Percentiles rank a stretch among this genome's conserved stretches.
These are phyloP conservation scores for Exophiala viscosa DNA, from an alignment of 2,329 filamentous ascomycete genomes.

Conservation along the genomic window DNA sequence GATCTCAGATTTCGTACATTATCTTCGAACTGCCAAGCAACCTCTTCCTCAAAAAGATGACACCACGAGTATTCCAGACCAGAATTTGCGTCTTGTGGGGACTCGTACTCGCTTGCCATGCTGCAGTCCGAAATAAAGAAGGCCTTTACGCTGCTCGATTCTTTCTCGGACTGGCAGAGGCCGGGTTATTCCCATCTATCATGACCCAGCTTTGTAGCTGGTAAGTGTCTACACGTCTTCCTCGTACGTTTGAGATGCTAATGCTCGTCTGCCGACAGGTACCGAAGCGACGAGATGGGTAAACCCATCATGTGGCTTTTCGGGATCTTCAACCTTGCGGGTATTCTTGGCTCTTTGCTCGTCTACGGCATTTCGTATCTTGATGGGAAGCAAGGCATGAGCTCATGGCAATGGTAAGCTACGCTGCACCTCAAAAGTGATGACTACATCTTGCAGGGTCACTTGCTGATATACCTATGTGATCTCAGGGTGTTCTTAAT, in stretches of 20 bases:
- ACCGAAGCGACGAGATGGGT: constrained; percentile 42
- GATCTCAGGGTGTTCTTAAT: neutral
- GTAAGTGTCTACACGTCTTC: constrained; percentile 21
- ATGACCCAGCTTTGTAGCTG: constrained; percentile 35
- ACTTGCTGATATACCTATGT: too few species aligned
- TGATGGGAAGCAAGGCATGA: neutral
- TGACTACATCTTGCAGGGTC: too few species aligned
- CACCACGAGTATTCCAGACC: constrained; percentile 34
- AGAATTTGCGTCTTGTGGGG: constrained; percentile 55
- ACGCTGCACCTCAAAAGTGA: too few species aligned
- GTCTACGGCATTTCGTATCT: neutral
- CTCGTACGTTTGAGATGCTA: neutral
- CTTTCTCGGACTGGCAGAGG: constrained; percentile 38
- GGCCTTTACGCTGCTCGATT: constrained; percentile 39
- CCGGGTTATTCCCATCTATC: constrained; percentile 42
- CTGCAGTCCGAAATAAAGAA: constrained; percentile 36
- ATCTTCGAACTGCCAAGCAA: constrained; percentile 39
- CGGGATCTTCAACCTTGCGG: neutral
- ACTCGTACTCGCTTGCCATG: constrained; percentile 41
- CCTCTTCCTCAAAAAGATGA: constrained; percentile 35
- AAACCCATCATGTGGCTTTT: neutral
- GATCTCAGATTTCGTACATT: constrained; percentile 16
- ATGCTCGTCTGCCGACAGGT: too few species aligned
- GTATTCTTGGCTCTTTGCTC: constrained; percentile 1
- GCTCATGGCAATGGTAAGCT: neutral